These are phyloP conservation scores for Ceriops zippeliana DNA, from an alignment of 345 rosid species.

Conservation along the genomic window DNA sequence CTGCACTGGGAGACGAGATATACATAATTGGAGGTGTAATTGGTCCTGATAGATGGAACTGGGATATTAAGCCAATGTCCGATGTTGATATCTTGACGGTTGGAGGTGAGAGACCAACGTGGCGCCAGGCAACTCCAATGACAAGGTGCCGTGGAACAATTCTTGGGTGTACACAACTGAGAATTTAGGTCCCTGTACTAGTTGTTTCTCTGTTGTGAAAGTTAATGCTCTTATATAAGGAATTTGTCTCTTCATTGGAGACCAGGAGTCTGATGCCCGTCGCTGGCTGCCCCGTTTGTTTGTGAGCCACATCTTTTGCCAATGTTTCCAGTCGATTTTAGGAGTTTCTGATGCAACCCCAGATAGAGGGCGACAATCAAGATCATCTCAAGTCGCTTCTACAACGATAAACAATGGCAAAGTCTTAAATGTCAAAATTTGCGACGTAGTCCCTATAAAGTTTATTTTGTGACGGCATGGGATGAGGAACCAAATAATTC, in stretches of 20 bases:
- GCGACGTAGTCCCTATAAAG: neutral
- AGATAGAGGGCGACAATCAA: neutral
- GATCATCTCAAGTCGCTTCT: neutral
- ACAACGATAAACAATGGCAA: neutral
- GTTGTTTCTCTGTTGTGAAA: slow-evolving; percentile 21
- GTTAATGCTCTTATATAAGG: slow-evolving; percentile 16
- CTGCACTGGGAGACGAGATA: slow-evolving; percentile 65
- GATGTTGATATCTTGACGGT: slow-evolving; percentile 62
- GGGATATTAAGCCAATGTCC: slow-evolving; percentile 73
- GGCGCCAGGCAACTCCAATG: slow-evolving; percentile 83
- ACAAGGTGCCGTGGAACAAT: slow-evolving; percentile 78
- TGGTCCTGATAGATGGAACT: slow-evolving; percentile 75
- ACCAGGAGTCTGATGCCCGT: slow-evolving; percentile 18
- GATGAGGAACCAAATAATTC: no score
- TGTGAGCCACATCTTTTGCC: slow-evolving; percentile 17
- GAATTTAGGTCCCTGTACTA: slow-evolving; percentile 40
- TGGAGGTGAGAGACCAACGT: slow-evolving; percentile 64
- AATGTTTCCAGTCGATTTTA: slow-evolving; percentile 9
- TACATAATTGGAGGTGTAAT: slow-evolving; percentile 86
- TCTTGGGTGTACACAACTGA: slow-evolving; percentile 73
- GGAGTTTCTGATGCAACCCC: neutral
- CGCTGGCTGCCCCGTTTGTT: slow-evolving; percentile 14
- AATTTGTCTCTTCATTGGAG: slow-evolving; percentile 22
- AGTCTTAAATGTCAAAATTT: no score
- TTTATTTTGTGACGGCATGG: neutral